These are phyloP conservation scores for Saturnispora silvae DNA, from an alignment of 805 yeast species.

Conservation along the genomic window DNA sequence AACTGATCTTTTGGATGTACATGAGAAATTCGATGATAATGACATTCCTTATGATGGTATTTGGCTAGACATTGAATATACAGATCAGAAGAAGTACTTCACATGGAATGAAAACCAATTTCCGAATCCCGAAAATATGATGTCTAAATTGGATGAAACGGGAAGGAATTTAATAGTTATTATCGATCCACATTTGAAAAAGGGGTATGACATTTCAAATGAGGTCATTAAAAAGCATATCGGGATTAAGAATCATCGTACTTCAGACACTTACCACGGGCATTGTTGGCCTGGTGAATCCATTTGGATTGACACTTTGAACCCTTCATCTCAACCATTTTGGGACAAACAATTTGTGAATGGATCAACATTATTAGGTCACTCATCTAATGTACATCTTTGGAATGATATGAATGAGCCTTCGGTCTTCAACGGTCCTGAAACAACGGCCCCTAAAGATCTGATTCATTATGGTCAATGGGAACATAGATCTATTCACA, in stretches of 20 bases:
- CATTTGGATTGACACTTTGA: slow-evolving; percentile 81
- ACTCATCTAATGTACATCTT: slow-evolving; percentile 57
- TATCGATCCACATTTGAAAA: slow-evolving; percentile 86
- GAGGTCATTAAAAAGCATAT: slow-evolving; percentile 38
- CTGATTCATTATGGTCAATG: slow-evolving; percentile 63
- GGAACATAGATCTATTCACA: slow-evolving; percentile 91
- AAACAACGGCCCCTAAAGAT: slow-evolving; percentile 81
- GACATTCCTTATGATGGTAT: slow-evolving; percentile 81
- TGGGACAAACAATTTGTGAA: slow-evolving; percentile 49
- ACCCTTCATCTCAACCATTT: slow-evolving; percentile 44
- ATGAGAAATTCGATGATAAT: slow-evolving; percentile 56
- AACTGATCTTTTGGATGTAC: slow-evolving; percentile 69
- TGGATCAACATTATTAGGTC: slow-evolving; percentile 35
- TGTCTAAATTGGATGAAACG: slow-evolving; percentile 50
- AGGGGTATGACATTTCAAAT: slow-evolving; percentile 56
- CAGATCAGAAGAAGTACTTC: slow-evolving; percentile 78
- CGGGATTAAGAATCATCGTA: slow-evolving; percentile 36
- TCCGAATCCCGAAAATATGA: slow-evolving; percentile 65
- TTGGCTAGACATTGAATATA: slow-evolving; percentile 92
- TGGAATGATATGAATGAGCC: slow-evolving; percentile 99
- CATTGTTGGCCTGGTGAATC: slow-evolving; percentile 99
- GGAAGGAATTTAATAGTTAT: slow-evolving; percentile 77
- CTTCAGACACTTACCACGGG: slow-evolving; percentile 47
- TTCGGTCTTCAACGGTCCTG: slow-evolving; percentile 90
- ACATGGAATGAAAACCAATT: slow-evolving; percentile 76